These are phyloP conservation scores for Melocanna baccifera DNA, from an alignment of 176 grass and related monocot genomes.

Conservation along the genomic window DNA sequence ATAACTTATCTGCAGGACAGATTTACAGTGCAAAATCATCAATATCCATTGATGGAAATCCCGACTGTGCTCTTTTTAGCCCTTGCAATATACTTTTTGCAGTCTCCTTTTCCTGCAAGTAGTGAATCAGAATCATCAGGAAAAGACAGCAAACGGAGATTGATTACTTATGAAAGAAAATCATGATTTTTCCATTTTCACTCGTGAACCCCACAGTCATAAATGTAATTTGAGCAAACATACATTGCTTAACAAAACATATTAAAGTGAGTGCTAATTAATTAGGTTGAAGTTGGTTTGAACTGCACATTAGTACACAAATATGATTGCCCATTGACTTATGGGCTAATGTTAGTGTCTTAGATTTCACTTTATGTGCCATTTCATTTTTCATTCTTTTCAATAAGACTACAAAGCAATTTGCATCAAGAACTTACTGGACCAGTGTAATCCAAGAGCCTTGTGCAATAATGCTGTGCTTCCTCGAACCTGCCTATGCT, in stretches of 20 bases:
- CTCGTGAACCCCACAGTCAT: not conserved
- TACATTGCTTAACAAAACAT: conserved; percentile 4
- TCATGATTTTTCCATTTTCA: conserved; percentile 8
- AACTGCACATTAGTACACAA: not conserved
- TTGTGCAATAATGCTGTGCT: conserved; percentile 81
- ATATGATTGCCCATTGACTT: conserved; percentile 1
- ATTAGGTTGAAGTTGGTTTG: not conserved
- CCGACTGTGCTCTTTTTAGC: conserved; percentile 53
- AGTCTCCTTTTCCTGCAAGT: conserved; percentile 81
- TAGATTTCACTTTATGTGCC: not conserved
- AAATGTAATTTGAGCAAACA: conserved; percentile 4
- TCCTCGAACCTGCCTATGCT: conserved; percentile 67
- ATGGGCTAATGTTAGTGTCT: not conserved
- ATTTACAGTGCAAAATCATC: conserved; percentile 59
- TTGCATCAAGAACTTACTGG: conserved; percentile 58
- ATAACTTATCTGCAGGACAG: conserved; percentile 3
- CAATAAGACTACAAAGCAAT: conserved; percentile 3
- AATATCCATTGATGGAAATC: conserved; percentile 69
- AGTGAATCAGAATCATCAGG: conserved; percentile 1
- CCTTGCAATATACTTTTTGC: conserved; percentile 76
- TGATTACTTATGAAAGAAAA: conserved; percentile 1
- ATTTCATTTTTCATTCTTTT: conserved; percentile 11
- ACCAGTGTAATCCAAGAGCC: conserved; percentile 90
- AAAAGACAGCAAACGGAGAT: conserved; percentile 20
- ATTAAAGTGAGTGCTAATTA: not conserved